Base-by-base conservation (phyloP, 116 monocot genomes). In the Trichopus zeylanicus region DNA sequence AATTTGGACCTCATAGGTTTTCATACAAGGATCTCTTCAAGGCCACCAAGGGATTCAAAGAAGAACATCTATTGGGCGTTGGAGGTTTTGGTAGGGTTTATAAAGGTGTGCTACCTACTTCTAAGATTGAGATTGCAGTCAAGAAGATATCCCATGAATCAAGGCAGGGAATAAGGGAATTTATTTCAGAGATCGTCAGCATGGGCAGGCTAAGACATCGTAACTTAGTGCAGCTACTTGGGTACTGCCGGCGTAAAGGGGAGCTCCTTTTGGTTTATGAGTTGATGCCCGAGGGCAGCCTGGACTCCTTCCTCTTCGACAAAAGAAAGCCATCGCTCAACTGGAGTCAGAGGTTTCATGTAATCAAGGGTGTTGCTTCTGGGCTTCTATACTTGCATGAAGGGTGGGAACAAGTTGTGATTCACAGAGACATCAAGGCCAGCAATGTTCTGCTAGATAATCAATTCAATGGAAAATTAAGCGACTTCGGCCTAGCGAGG, bases 31-130 rank as follows among this genome's bases (percentile, higher is more conserved):
- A 63, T 8, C 49, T 75, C 6, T 63, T 63, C 62, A 25, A 13
- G 15, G 75, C 75, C 16, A 75, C 75, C 23, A 53, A 32, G 30
- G 69, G 68, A 0, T 75, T 75, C 33, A 26, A 26, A 10, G 63
- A 75, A 22, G 24, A 46, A 29, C 6, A 72, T 12, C 51, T 75
- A 22, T 8, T 75, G 9, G 49, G 49, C 7, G 49, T 9, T 24
- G 49, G 49, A 22, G 49, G 49, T 1, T 49, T 49, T 24, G 49
- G 49, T 21, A 20, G 23, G 19, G 49, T 49, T 22, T 49, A 49
- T 22, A 49, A 49, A 49, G 49, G 49, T 8, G 49, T 49, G 19
- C 19, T 49, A 2, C 49, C 49, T 5, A 49, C 8, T 5, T 21
- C 22, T 24, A 49, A 49, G 19, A 49, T 49, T 9, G 19, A 49